Evolutionary conservation across 495 filamentous ascomycete species (phyloP), one percentile per base, ranked within the genome.

Genomic region (Trichocladium antarcticum): DNA sequence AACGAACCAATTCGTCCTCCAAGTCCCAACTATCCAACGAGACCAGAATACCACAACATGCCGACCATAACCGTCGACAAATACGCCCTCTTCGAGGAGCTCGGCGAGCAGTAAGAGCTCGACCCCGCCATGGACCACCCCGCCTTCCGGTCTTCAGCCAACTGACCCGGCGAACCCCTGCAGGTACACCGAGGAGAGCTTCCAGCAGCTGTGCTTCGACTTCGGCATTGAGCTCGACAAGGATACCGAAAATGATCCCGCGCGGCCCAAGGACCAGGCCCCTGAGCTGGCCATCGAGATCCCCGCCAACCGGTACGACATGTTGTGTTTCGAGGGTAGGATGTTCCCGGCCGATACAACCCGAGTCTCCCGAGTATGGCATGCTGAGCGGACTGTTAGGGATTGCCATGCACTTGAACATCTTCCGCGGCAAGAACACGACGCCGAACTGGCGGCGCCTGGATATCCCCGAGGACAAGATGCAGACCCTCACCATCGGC

Each of bases 201-300:
- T 99, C 64, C 90, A 98, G 61, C 83, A 94, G 61, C 73, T 99
- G 56, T 99, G 92, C 65, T 98, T 99, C 76, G 92, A 99, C 56
- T 99, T 95, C 64, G 92, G 89, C 47, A 94, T 98, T 60, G 92
- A 98, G 65, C 80, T 98, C 54, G 92, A 98, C 69, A 88, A 95
- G 73, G 92, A 98, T 71, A 93, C 87, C 32, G 81, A 87, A 38
- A 73, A 87, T 62, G 70, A 74, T 45, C 56, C 60, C 9, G 31
- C 54, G 48, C 77, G 85, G 42, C 85, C 85, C 24, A 77, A 82
- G 56, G 84, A 95, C 66, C 87, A 94, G 69, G 77, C 86, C 6
- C 83, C 93, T 39, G 84, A 97, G 70, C 77, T 97, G 61, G 95
- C 94, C 75, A 97, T 99, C 62, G 92, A 99, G 67, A 94, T 99